These are phyloP conservation scores for Brasilioporus rufonigricans DNA, from an alignment of 768 basidiomycete species.

Conservation along the genomic window DNA sequence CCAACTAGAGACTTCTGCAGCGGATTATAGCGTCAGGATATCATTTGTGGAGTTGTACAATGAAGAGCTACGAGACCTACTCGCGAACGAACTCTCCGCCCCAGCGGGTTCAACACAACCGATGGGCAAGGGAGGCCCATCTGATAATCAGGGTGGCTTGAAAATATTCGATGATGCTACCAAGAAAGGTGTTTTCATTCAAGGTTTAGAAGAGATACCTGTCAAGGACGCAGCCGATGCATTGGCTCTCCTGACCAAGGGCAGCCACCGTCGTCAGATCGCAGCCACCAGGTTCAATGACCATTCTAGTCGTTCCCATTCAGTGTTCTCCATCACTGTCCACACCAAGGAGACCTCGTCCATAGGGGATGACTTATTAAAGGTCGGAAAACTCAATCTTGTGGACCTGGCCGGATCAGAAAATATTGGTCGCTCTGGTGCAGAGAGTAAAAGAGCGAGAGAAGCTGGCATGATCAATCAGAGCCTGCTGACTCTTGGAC, in stretches of 20 bases:
- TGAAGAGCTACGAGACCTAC: conserved; percentile 94
- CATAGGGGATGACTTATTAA: conserved; percentile 83
- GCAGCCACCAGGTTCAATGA: conserved; percentile 98
- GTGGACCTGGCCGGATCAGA: conserved; percentile 98
- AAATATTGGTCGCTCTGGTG: conserved; percentile 94
- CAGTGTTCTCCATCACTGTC: conserved; percentile 94
- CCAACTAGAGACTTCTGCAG: conserved; percentile 69
- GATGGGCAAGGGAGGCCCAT: conserved; percentile 61
- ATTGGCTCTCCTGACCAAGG: conserved; percentile 79
- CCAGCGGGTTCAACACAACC: conserved; percentile 70
- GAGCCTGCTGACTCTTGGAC: conserved; percentile 91
- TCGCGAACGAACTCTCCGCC: conserved; percentile 72
- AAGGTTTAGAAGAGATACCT: conserved; percentile 87
- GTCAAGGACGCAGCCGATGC: conserved; percentile 85
- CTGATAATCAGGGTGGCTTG: conserved; percentile 57
- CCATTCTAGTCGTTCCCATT: conserved; percentile 95
- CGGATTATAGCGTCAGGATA: conserved; percentile 90
- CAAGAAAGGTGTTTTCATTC: conserved; percentile 89
- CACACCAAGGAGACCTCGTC: conserved; percentile 82
- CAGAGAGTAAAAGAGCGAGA: conserved; percentile 89
- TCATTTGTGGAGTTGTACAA: conserved; percentile 97
- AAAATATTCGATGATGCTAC: conserved; percentile 92
- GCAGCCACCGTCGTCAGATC: conserved; percentile 87
- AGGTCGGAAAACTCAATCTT: conserved; percentile 93
- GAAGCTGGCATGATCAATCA: conserved; percentile 99